Evolutionary conservation across 192 early-diverging fungal species (phyloP).

Genomic region (Coemansia sp.): DNA sequence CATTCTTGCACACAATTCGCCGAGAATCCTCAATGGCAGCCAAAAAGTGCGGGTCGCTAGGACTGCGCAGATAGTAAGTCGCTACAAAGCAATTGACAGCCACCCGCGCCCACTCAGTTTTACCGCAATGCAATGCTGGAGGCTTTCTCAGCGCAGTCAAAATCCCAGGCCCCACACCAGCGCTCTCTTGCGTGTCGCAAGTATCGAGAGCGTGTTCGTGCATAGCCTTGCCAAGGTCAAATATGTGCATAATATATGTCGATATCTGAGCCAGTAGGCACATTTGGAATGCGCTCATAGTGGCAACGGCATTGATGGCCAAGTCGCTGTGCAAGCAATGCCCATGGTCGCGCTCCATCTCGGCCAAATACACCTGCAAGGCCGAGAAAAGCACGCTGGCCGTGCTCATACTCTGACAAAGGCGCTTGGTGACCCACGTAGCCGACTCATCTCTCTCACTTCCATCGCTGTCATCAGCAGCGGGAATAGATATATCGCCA

Average conservation of each 20-base stretch:
- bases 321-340: slow-evolving; percentile 13
- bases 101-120: slow-evolving; percentile 8
- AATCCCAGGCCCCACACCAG: neutral
- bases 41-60: slow-evolving; percentile 25
- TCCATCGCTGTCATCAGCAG: neutral
- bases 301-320: slow-evolving; percentile 4
- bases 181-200: neutral
- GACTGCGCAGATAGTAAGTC: slow-evolving; percentile 16
- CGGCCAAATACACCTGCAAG: slow-evolving; percentile 22
- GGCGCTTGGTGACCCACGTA: neutral
- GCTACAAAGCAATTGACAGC: slow-evolving; percentile 26
- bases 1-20: neutral
- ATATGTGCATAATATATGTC: slow-evolving; percentile 18
- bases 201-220: neutral
- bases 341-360: slow-evolving; percentile 7
- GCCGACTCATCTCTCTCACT: neutral
- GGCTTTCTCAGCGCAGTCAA: neutral
- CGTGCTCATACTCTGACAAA: neutral
- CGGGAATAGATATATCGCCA: neutral
- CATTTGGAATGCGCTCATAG: slow-evolving; percentile 20
- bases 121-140: neutral
- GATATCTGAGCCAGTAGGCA: slow-evolving; percentile 26
- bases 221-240: slow-evolving; percentile 13
- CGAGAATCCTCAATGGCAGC: slow-evolving; percentile 17
- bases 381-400: slow-evolving; percentile 23